phyloP scores from a whole-genome alignment of 2,329 filamentous ascomycete species.

The Fusarium fujikuroi region DNA sequence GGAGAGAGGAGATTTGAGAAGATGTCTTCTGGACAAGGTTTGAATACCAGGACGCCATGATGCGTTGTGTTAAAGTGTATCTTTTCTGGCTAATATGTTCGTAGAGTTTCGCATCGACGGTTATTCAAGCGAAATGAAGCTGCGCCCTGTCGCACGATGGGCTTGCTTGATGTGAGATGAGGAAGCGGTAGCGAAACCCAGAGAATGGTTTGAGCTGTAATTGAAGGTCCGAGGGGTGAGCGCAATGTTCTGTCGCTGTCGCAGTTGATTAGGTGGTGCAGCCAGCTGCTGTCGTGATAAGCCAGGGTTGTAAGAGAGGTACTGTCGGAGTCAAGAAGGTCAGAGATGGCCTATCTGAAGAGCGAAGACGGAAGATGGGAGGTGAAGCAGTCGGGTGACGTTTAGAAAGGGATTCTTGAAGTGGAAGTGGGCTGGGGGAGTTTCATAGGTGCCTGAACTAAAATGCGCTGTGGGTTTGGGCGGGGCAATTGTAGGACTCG shows the following conservation, averaged over 20 bases:
- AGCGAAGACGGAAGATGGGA: constrained; percentile 18
- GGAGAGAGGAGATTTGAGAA: constrained; percentile 72
- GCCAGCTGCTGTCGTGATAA: constrained; percentile 26
- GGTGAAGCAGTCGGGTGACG: constrained; percentile 39
- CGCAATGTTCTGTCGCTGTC: neutral
- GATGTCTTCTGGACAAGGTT: constrained; percentile 74
- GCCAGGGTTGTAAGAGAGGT: neutral
- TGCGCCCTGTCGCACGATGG: constrained; percentile 9
- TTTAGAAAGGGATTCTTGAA: constrained; percentile 32
- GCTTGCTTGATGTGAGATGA: neutral
- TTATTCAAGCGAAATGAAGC: neutral
- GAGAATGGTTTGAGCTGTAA: neutral
- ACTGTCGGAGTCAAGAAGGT: constrained; percentile 2
- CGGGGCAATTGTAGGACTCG: constrained; percentile 14
- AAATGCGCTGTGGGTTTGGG: constrained; percentile 21
- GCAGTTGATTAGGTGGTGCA: constrained; percentile 7
- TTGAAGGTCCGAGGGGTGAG: neutral
- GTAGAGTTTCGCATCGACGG: constrained; percentile 9
- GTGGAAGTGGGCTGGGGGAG: constrained; percentile 26
- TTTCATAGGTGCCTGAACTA: constrained; percentile 45
- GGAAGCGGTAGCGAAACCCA: constrained; percentile 1
- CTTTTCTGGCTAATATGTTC: neutral
- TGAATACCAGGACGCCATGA: constrained; percentile 84
- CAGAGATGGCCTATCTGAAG: constrained; percentile 20
- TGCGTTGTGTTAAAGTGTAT: neutral